A percentile compares a stretch with the other conserved stretches of the same genome.
These are phyloP conservation scores for Globisporangium irregulare DNA, from an alignment of 352 stramenopile species.

Conservation along the genomic window DNA sequence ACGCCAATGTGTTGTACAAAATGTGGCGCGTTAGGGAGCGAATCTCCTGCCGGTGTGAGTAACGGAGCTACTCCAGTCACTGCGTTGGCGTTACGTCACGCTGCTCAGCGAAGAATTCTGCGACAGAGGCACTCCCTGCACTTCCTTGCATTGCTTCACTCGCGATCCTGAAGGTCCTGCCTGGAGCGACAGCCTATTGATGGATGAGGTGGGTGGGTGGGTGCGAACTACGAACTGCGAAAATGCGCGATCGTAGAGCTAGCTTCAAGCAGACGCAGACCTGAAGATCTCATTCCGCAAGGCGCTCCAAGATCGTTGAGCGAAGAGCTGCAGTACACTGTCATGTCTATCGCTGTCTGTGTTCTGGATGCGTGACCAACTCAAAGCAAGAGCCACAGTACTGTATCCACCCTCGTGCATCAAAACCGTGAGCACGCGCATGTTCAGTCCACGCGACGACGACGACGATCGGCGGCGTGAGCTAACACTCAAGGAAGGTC, in stretches of 20 bases:
- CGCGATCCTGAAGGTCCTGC: background rate
- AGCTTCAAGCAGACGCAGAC: background rate
- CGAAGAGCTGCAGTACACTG: background rate
- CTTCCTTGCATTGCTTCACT: background rate
- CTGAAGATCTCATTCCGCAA: background rate
- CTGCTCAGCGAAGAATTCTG: background rate
- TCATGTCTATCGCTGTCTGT: background rate
- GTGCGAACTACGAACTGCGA: too few relatives aligned
- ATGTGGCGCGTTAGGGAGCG: background rate
- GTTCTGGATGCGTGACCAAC: background rate
- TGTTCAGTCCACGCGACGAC: background rate
- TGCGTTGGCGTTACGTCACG: constrained; percentile 5
- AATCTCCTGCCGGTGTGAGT: background rate
- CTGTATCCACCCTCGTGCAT: background rate
- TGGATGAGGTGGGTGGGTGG: background rate
- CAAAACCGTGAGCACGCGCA: background rate
- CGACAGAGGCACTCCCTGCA: background rate
- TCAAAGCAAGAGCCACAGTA: background rate
- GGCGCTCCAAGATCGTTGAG: background rate
- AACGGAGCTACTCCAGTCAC: constrained; percentile 7
- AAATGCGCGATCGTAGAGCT: background rate
- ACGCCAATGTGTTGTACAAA: background rate
- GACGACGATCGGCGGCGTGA: background rate
- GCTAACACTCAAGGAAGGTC: background rate
- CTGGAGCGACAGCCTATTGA: background rate